Base-by-base conservation (phyloP, 202 grass and related monocot genomes). In the Elaeis oleifera region DNA sequence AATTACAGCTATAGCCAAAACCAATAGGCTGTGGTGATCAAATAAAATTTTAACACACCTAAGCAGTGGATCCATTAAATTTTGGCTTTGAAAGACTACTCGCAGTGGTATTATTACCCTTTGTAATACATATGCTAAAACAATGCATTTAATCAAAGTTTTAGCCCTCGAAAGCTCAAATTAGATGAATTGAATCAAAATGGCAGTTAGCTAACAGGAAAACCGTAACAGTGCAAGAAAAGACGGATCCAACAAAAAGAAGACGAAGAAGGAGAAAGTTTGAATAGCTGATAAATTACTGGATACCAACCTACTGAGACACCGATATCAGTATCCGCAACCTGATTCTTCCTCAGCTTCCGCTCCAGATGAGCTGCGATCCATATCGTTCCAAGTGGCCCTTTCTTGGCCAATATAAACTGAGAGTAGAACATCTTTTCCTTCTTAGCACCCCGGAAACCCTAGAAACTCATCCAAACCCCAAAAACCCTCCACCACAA, bases 361-460 rank as follows among this genome's bases (percentile, higher is more conserved):
- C 95, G 78, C 88, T 99, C 95, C 72, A 99, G 78, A 83, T 99
- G 95, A 9, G 89, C 95, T 4, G 95, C 89, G 58, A 95, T 99
- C 95, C 95, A 99, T 89, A 99, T 99, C 16, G 95, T 99, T 54
- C 89, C 95, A 18, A 94, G 95, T 3, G 95, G 95, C 5, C 95
- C 95, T 63, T 99, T 99, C 79, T 99, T 99, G 73, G 89, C 95
- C 85, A 99, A 83, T 56, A 99, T 99, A 85, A 99, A 99, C 89
- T 99, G 95, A 14, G 95, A 99, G 69, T 99, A 99, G 78, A 99
- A 99, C 89, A 99, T 99, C 25, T 90, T 81, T 67, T 32, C 19
- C 49, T 54, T 63, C 50, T n/a, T 50, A 48, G 28, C 59, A 54
- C 48, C 18, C 15, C 16, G 3, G 54, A 54, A 51, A 50, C 18